Evolutionary conservation across 148 eudicot genomes (phyloP).

Genomic region (Rhododendron kiyosumense): DNA sequence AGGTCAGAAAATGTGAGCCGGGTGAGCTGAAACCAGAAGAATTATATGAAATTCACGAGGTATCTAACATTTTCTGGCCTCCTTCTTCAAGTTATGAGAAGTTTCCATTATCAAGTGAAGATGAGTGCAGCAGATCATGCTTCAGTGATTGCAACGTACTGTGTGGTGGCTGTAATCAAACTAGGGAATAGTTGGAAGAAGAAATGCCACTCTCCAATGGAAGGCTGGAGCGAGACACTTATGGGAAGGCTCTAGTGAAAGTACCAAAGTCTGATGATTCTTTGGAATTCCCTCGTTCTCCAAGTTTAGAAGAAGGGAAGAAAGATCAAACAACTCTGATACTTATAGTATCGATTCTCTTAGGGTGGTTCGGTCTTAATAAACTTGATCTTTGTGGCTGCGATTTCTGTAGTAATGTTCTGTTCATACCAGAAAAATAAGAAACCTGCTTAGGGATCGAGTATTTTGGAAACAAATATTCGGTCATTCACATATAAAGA

Average conservation of each 20-base stretch:
- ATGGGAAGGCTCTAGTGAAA: slow-evolving; percentile 14
- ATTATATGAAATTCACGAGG: neutral
- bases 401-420: neutral
- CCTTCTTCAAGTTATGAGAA: slow-evolving; percentile 7
- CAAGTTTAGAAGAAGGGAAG: neutral
- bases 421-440: slow-evolving; percentile 4
- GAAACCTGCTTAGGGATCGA: neutral
- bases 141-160: slow-evolving; percentile 22
- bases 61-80: slow-evolving; percentile 22
- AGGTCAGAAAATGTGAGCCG: no score
- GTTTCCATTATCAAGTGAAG: slow-evolving; percentile 3
- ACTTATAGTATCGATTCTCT: slow-evolving; percentile 12
- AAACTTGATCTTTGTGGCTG: slow-evolving; percentile 14
- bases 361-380: slow-evolving; percentile 15
- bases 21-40: no score
- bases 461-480: no score
- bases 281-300: neutral
- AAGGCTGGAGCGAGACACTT: slow-evolving; percentile 10
- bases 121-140: slow-evolving; percentile 15
- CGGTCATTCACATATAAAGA: slow-evolving; percentile 17
- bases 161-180: slow-evolving; percentile 15
- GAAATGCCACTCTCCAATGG: slow-evolving; percentile 31
- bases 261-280: neutral
- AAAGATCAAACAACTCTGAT: slow-evolving; percentile 14
- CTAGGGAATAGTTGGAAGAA: slow-evolving; percentile 21